Evolutionary conservation across 768 basidiomycete genomes (phyloP), one percentile per base, ranked within the genome.

Genomic region (Candolleomyces efflorescens): DNA sequence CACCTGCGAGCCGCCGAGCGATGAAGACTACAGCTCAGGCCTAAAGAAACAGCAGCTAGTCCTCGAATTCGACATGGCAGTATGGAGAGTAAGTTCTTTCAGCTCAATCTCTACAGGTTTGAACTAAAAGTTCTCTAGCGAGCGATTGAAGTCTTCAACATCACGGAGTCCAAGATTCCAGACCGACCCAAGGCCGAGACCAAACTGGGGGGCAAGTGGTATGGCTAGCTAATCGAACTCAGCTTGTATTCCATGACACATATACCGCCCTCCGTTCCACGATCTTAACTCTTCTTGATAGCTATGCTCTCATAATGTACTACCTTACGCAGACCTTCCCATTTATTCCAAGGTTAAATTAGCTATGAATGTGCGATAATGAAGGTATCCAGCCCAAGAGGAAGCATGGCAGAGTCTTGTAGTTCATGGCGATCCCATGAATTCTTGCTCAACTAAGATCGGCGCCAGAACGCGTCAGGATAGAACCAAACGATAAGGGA

Each of bases 61-160:
- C 0, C 78, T 97, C 61, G 94, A 98, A 69, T 86, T 98, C 64
- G 94, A 96, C 63, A 87, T 90, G 84, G 81, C 84, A 3, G 87
- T 88, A 0, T 99, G 95, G 95, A 73, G 80, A 82, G 95, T 94
- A 61, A 50, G 79, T 68, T 13, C 12, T 44, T n/a, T 57, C 45
- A 18, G 38, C n/a, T n/a, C n/a, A 27, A 26, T 26, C 17, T 44
- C 12, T 26, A 44, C 46, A 36, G 45, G 53, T 55, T 26, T 6
- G 24, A 26, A 32, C 45, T 37, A 44, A 20, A 5, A 49, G 11
- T 27, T 23, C 26, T 45, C 36, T 65, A 96, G 94, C 83, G 87
- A 11, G 94, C 96, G 7, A 97, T 92, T 64, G 82, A 93, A 60
- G 81, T 89, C 0, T 97, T 94, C 73, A 73, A 90, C 32, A 95